These are phyloP conservation scores for Drechslerella dactyloides DNA, from an alignment of 2,329 filamentous ascomycete species.

Conservation along the genomic window DNA sequence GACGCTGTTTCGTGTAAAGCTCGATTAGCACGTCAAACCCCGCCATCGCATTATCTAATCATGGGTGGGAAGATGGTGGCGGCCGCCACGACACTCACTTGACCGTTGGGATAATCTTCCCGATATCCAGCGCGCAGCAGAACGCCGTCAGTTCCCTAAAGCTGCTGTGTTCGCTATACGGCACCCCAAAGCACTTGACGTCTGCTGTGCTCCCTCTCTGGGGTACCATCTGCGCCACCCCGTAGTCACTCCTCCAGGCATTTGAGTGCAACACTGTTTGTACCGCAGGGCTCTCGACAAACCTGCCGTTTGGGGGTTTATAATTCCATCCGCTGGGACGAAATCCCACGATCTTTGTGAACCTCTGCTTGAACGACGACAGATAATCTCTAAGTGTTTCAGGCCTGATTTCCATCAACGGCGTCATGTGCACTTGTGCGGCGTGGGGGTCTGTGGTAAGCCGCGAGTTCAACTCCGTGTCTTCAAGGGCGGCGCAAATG, in stretches of 20 bases:
- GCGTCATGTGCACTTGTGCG: constrained; percentile 98
- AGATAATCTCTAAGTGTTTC: constrained; percentile 92
- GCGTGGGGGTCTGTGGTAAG: constrained; percentile 80
- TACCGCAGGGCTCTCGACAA: constrained; percentile 69
- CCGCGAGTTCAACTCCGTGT: constrained; percentile 76
- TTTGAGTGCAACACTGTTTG: constrained; percentile 69
- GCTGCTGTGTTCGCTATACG: constrained; percentile 93
- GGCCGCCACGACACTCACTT: constrained; percentile 61
- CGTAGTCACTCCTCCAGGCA: constrained; percentile 78
- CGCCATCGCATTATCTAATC: no score
- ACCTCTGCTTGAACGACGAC: constrained; percentile 77
- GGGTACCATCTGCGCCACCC: constrained; percentile 73
- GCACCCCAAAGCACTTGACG: constrained; percentile 88
- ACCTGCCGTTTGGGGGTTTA: constrained; percentile 70
- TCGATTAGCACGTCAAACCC: constrained; percentile 5
- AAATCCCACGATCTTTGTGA: constrained; percentile 86
- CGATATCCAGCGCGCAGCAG: constrained; percentile 82
- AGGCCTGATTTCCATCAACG: constrained; percentile 87
- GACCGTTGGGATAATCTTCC: constrained; percentile 89
- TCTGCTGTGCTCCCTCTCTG: constrained; percentile 82
- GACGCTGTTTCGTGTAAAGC: constrained; percentile 58
- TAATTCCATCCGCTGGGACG: constrained; percentile 95
- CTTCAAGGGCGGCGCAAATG: constrained; percentile 83
- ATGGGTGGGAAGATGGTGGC: neutral
- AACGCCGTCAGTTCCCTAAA: constrained; percentile 96